Evolutionary conservation across 345 rosid species (phyloP).

Genomic region (Eucalyptus erythrocorys): DNA sequence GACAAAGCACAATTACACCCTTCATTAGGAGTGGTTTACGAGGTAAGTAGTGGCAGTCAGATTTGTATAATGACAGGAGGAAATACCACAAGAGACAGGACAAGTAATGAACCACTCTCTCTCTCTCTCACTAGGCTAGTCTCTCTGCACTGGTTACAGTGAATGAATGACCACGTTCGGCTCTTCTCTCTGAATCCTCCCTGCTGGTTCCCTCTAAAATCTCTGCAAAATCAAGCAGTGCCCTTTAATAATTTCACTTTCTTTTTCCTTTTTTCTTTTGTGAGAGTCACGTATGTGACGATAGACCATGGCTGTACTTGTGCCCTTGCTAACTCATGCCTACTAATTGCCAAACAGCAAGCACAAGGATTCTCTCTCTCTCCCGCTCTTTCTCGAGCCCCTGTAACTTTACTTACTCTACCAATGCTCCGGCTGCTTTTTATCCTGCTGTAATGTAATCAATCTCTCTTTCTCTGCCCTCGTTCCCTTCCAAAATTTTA

Average conservation of each 20-base stretch:
- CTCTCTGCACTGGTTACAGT: not conserved
- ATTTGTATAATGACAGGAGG: not conserved
- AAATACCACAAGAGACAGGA: not conserved
- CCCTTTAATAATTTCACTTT: not conserved
- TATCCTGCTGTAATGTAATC: not conserved
- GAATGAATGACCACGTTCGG: not conserved
- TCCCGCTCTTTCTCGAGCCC: not conserved
- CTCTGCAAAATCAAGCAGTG: not conserved
- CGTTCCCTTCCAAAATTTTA: not conserved
- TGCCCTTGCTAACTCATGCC: not conserved
- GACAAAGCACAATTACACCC: not conserved
- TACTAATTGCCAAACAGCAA: not conserved
- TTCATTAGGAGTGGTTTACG: not conserved
- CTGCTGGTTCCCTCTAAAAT: not conserved
- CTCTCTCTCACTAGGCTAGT: not conserved
- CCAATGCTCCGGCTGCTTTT: not conserved
- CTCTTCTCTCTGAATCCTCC: not conserved
- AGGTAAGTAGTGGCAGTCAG: not conserved
- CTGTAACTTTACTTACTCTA: not conserved
- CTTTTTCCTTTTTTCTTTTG: not conserved
- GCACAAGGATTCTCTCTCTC: not conserved
- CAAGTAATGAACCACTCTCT: not conserved
- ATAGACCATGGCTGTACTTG: not conserved
- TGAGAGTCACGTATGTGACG: not conserved
- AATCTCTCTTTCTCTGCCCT: not conserved